Percentiles rank a stretch among this genome's conserved stretches.
Evolutionary conservation across 768 basidiomycete species (phyloP).

Genomic region (Rhizopogon sp.): DNA sequence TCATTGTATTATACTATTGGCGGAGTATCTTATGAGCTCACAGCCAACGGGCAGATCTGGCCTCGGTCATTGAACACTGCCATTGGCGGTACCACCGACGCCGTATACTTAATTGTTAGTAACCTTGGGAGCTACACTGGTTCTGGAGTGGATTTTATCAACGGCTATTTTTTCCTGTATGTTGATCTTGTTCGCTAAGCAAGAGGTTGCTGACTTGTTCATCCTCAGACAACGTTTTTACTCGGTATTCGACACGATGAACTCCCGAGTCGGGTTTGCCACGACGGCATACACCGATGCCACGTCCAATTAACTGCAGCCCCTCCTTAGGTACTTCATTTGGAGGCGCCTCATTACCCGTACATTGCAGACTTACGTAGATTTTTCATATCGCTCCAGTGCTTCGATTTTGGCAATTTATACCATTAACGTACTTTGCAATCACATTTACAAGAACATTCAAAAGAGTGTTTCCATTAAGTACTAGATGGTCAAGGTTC

Average conservation of each 20-base stretch:
- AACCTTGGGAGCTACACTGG: constrained; percentile 12
- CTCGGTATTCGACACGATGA: constrained; percentile 28
- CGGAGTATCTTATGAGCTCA: constrained; percentile 13
- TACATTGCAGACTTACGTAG: no score
- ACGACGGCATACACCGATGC: constrained; percentile 23
- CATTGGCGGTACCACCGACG: constrained; percentile 18
- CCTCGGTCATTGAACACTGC: constrained; percentile 24
- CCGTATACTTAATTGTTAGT: constrained; percentile 24
- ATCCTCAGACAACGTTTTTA: constrained; percentile 26
- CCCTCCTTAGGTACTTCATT: not conserved
- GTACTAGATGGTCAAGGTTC: no score
- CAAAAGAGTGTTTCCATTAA: not conserved
- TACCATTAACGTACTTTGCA: not conserved
- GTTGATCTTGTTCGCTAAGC: not conserved
- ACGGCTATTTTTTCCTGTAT: constrained; percentile 15
- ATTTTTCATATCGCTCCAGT: no score
- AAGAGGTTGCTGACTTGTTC: not conserved
- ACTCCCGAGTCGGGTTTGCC: constrained; percentile 30
- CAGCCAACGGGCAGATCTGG: constrained; percentile 28
- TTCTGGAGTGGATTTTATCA: constrained; percentile 15
- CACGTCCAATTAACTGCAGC: not conserved
- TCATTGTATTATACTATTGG: constrained; percentile 7
- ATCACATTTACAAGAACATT: no score
- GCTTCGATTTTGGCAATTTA: no score
- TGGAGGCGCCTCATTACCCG: no score